Conservation (phyloP, 805 yeast genomes). For the Wickerhamiella spandovensis region DNA sequence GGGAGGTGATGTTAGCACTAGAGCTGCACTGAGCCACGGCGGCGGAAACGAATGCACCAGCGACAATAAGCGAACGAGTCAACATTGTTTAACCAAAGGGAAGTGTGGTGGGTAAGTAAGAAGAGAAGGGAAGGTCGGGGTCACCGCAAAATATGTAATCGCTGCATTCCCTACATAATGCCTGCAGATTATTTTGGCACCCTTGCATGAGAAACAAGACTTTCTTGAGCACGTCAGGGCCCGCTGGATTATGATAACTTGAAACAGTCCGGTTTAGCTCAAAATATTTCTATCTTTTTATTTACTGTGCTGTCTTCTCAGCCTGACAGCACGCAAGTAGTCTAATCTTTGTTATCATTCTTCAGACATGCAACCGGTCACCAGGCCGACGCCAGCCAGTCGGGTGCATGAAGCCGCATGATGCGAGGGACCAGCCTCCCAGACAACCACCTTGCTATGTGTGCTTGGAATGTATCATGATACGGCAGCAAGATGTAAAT, state of each 20-base stretch:
- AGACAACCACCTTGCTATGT: not conserved
- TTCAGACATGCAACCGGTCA: not conserved
- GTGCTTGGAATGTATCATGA: not conserved
- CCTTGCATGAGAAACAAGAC: not conserved
- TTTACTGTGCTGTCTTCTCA: not conserved
- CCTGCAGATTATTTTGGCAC: not conserved
- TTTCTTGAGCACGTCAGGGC: not conserved
- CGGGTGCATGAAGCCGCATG: not conserved
- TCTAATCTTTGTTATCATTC: not conserved
- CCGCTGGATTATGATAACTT: not conserved
- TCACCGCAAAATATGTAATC: not conserved
- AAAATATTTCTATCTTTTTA: no score
- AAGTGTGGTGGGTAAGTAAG: not conserved
- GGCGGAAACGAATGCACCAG: slow-evolving; percentile 8
- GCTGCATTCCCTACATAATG: not conserved
- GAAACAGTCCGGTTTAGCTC: not conserved
- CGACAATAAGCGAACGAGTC: slow-evolving; percentile 8
- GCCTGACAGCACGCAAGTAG: not conserved
- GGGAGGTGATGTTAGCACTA: slow-evolving; percentile 64
- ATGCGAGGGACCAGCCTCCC: not conserved
- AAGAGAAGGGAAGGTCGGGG: not conserved
- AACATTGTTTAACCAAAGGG: slow-evolving; percentile 5
- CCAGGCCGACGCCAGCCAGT: not conserved
- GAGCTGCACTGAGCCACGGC: slow-evolving; percentile 9
- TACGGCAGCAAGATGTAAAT: not conserved